phyloP scores from a whole-genome alignment of 2,329 filamentous ascomycete species.

The Fusarium begoniae region DNA sequence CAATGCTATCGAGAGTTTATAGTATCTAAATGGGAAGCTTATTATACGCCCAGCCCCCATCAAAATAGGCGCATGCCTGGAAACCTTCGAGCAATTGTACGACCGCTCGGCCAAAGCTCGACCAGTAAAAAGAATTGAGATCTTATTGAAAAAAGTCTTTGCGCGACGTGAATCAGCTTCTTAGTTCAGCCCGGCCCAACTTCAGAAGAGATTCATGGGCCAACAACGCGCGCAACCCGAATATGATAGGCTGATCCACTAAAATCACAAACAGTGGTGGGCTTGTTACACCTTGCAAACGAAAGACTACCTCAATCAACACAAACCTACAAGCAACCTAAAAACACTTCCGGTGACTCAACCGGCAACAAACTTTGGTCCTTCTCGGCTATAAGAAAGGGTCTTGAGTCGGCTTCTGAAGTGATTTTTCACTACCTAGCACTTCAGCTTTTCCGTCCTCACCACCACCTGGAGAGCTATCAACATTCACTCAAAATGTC shows the following conservation, averaged over 20 bases:
- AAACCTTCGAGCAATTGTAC: rapidly evolving
- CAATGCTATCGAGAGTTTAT: background rate
- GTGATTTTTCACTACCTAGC: background rate
- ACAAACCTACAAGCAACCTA: background rate
- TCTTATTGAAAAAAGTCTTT: rapidly evolving
- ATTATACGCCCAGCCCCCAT: rapidly evolving
- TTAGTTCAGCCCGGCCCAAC: rapidly evolving
- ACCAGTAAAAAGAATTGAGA: background rate
- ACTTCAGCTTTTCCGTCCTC: no score
- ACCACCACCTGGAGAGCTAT: background rate
- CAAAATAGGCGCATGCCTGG: background rate
- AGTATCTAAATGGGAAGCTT: rapidly evolving
- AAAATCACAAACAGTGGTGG: background rate
- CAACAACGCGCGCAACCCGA: background rate
- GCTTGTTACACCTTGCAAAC: background rate
- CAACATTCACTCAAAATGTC: background rate
- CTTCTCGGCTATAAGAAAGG: background rate
- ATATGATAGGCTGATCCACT: background rate
- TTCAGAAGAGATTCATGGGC: no score
- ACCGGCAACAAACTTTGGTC: background rate
- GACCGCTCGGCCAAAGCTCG: background rate
- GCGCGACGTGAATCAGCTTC: rapidly evolving
- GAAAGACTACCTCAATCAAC: background rate
- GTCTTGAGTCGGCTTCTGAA: background rate
- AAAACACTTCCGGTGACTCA: background rate